Evolutionary conservation across 2,329 filamentous ascomycete genomes (phyloP), one percentile per base, ranked within the genome.

Genomic region (Huntiella moniliformis): DNA sequence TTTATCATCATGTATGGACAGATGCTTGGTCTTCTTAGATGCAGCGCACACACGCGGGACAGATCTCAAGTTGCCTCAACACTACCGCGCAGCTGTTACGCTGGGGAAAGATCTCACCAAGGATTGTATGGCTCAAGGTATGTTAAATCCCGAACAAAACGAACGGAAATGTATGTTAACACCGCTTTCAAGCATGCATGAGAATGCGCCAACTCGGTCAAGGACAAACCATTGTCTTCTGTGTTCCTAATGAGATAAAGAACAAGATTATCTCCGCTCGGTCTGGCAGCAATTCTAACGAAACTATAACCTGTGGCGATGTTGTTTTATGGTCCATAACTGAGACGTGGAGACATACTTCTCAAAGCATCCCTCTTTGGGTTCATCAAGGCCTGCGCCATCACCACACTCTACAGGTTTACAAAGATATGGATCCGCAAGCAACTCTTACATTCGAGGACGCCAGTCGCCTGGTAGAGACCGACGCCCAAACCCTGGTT

Each of bases 41-140:
- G 74, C 86, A 48, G 68, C 71, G 0, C 79, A 86, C 50, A 82
- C 79, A 0, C 59, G 80, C 49, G 80, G 82, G 0, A 83, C 70
- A 0, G 80, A 87, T 51, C 54, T 86, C 0, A 71, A 68, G 32
- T 57, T 84, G 0, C 80, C 78, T 0, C 46, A 47, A 0, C 3
- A 67, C 10, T 78, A 77, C 51, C 63, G 73, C 0, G 82, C 79
- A 0, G 74, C 74, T 0, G 74, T 86, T 0, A 85, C 79, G 0
- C 56, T 88, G 0, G 79, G 80, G 0, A 65, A 74, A 0, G 62
- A 64, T 3, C 52, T 84, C 1, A 79, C 74, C 0, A 87, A 86
- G 50, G 82, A 87, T 50, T 62, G 68, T 10, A 56, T 84, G 0
- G 72, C 77, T 0, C 80, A 86, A 67, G 77, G 74, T 74, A 60